Evolutionary conservation across 139 green algal genomes (phyloP).

Genomic region (Tetratostichococcus sp.): DNA sequence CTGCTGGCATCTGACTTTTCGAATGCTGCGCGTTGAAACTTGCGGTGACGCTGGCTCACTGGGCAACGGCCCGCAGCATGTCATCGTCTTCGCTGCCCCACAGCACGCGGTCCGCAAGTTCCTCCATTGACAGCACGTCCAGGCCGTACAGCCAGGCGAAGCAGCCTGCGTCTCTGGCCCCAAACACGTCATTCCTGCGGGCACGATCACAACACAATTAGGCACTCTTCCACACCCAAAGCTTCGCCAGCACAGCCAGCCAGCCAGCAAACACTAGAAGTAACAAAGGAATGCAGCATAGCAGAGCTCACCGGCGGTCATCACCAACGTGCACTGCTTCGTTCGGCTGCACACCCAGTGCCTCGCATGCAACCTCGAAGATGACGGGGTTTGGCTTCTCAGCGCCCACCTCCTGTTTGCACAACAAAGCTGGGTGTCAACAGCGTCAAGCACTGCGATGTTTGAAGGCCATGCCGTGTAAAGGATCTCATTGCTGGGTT

Average conservation of each 20-base stretch:
- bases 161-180: conserved; percentile 75
- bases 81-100: not conserved
- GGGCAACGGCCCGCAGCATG: not conserved
- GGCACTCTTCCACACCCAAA: too few species aligned
- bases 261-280: too few species aligned
- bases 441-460: too few species aligned
- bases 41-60: not conserved
- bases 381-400: conserved; percentile 90
- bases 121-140: conserved; percentile 73
- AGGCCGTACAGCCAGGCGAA: conserved; percentile 77
- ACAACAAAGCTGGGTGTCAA: too few species aligned
- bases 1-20: too few species aligned
- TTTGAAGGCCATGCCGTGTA: too few species aligned
- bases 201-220: too few species aligned
- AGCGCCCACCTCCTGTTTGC: conserved; percentile 37
- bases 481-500: too few species aligned
- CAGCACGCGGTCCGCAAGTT: conserved; percentile 58
- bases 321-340: conserved; percentile 75
- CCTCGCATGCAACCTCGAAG: conserved; percentile 58
- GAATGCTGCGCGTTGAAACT: too few species aligned
- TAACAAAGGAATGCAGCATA: too few species aligned
- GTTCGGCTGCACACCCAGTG: conserved; percentile 38
- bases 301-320: conserved; percentile 39
- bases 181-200: conserved; percentile 82
- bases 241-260: too few species aligned